These are phyloP conservation scores for Zasmidium angulare DNA, from an alignment of 2,329 filamentous ascomycete species.

Conservation along the genomic window DNA sequence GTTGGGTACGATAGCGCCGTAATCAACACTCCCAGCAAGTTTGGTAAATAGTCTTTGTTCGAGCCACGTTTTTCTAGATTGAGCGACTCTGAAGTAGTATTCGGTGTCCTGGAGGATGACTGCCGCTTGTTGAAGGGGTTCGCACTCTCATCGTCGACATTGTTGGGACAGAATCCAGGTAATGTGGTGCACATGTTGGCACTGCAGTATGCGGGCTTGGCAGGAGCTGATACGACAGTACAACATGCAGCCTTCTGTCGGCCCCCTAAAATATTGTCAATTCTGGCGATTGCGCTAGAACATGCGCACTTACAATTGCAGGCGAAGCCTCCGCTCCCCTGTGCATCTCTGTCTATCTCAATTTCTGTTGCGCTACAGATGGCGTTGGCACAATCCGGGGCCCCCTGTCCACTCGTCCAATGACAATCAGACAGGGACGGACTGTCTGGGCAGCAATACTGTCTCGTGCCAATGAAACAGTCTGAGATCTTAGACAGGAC, in stretches of 20 bases:
- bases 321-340: background rate
- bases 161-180: too few relatives aligned
- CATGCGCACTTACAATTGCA: background rate
- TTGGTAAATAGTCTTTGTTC: too few relatives aligned
- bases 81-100: too few relatives aligned
- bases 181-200: background rate
- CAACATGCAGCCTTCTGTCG: background rate
- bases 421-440: background rate
- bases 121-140: too few relatives aligned
- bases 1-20: too few relatives aligned
- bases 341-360: background rate
- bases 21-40: too few relatives aligned
- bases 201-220: background rate
- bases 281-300: background rate
- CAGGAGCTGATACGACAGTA: background rate
- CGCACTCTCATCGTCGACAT: too few relatives aligned
- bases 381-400: background rate
- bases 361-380: background rate
- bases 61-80: too few relatives aligned
- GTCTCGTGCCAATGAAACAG: background rate
- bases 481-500: too few relatives aligned
- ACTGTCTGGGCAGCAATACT: background rate
- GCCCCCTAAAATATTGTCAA: background rate
- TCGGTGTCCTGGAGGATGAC: too few relatives aligned
- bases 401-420: background rate